A percentile compares a stretch with the other conserved stretches of the same genome.
phyloP scores from a whole-genome alignment of 2,329 filamentous ascomycete genomes.

The Tolypocladium inflatum region DNA sequence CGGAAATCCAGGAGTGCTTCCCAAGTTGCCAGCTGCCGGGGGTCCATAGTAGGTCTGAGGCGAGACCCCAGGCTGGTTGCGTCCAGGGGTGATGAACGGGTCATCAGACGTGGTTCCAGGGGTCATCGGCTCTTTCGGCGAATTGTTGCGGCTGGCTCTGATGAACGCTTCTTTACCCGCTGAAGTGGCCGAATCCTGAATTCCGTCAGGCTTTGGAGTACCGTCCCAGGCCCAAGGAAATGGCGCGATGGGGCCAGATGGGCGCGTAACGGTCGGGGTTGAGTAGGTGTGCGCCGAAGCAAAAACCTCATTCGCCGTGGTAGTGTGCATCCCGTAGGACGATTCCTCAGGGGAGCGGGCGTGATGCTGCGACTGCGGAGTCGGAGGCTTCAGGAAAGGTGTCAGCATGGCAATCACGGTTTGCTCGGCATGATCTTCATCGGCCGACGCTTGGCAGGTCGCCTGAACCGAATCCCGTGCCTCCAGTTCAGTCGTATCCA shows the following conservation, averaged over 20 bases:
- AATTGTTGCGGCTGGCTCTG: constrained; percentile 13
- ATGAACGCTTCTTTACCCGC: constrained; percentile 17
- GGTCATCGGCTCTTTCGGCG: constrained; percentile 9
- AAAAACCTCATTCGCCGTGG: constrained; percentile 41
- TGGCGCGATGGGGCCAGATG: constrained; percentile 22
- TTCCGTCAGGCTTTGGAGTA: constrained; percentile 20
- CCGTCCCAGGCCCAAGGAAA: constrained; percentile 44
- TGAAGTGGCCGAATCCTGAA: constrained; percentile 8
- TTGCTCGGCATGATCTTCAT: constrained; percentile 21
- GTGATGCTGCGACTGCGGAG: constrained; percentile 26
- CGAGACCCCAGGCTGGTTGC: constrained; percentile 3
- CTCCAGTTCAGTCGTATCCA: not conserved
- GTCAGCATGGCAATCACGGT: constrained; percentile 38
- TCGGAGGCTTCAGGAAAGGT: constrained; percentile 36
- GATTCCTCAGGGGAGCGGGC: constrained; percentile 27
- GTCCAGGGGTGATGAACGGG: constrained; percentile 19
- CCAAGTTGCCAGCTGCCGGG: constrained; percentile 2
- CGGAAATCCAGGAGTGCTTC: constrained; percentile 1
- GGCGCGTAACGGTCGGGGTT: constrained; percentile 17
- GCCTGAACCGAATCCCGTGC: not conserved
- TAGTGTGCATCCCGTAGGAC: constrained; percentile 46
- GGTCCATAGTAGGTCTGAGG: not conserved
- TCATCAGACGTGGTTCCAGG: constrained; percentile 15
- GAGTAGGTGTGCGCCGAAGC: constrained; percentile 25
- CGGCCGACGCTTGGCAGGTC: not conserved